phyloP scores from a whole-genome alignment of 2,329 filamentous ascomycete species.

The Malbranchea zuffiana region DNA sequence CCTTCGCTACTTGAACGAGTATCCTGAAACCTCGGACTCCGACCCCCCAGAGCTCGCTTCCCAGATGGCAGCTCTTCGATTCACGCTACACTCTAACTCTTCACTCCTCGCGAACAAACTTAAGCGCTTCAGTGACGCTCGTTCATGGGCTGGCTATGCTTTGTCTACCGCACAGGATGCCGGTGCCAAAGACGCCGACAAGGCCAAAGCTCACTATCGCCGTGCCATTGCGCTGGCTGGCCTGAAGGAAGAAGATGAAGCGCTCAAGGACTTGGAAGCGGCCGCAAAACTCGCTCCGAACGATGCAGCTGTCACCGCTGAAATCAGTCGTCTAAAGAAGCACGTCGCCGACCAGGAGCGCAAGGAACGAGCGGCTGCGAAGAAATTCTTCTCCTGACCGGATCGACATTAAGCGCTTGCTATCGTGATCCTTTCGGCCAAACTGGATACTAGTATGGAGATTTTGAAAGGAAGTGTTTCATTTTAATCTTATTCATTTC shows the following conservation, averaged over 20 bases:
- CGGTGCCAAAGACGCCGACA: conserved; percentile 59
- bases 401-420: neutral
- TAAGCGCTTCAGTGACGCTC: conserved; percentile 57
- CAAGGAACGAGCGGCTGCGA: conserved; percentile 86
- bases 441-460: too few relatives aligned
- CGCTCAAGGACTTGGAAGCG: conserved; percentile 61
- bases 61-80: conserved; percentile 62
- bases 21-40: conserved; percentile 57
- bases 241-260: conserved; percentile 74
- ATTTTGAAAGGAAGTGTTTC: too few relatives aligned
- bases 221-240: conserved; percentile 64
- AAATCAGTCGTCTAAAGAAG: conserved; percentile 69
- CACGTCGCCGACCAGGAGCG: conserved; percentile 59
- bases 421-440: too few relatives aligned
- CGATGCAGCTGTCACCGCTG: conserved; percentile 63
- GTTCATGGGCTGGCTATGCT: conserved; percentile 60
- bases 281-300: conserved; percentile 64
- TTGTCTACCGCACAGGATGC: conserved; percentile 50
- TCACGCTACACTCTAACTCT: conserved; percentile 79
- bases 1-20: conserved; percentile 77
- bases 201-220: conserved; percentile 80
- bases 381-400: conserved; percentile 63
- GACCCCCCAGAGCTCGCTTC: conserved; percentile 58
- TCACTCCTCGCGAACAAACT: conserved; percentile 79
- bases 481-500: too few relatives aligned